Conservation (phyloP, 2,329 filamentous ascomycete species). For the Trichothecium roseum region DNA sequence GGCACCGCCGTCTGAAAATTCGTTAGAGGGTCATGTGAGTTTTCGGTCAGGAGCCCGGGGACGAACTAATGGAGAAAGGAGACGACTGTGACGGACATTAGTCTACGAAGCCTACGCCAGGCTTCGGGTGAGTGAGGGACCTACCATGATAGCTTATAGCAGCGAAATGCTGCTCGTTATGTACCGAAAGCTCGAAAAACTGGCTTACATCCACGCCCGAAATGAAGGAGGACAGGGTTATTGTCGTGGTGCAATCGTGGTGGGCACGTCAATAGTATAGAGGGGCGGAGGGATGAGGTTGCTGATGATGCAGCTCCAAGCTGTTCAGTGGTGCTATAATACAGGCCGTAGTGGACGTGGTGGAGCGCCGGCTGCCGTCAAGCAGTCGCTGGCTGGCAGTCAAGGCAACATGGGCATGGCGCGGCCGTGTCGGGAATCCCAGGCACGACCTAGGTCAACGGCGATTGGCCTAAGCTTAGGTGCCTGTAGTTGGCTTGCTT, state of each 20-base stretch:
- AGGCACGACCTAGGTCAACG: background rate
- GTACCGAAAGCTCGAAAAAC: too few species aligned
- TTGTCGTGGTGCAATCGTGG: slow-evolving; percentile 10
- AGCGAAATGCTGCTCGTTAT: slow-evolving; percentile 1
- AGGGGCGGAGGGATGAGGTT: slow-evolving; percentile 10
- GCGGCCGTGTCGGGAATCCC: background rate
- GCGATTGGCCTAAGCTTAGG: slow-evolving; percentile 3
- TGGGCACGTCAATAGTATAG: slow-evolving; percentile 7
- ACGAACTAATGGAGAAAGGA: slow-evolving; percentile 89
- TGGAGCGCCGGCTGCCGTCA: background rate
- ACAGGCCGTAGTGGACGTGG: slow-evolving; percentile 7
- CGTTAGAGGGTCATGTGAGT: slow-evolving; percentile 1
- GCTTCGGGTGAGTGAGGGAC: slow-evolving; percentile 2
- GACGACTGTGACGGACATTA: slow-evolving; percentile 50
- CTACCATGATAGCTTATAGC: slow-evolving; percentile 18
- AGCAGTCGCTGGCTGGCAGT: background rate
- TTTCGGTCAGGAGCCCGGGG: slow-evolving; percentile 4
- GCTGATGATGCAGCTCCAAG: too few species aligned
- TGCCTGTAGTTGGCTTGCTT: background rate
- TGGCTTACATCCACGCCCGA: too few species aligned
- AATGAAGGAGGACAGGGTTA: too few species aligned
- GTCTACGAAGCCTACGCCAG: background rate
- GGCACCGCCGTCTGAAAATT: slow-evolving; percentile 64
- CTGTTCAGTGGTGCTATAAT: slow-evolving; percentile 11
- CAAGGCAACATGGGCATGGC: slow-evolving; percentile 20